phyloP scores from a whole-genome alignment of 495 filamentous ascomycete species.

The Penicillium bovifimosum region DNA sequence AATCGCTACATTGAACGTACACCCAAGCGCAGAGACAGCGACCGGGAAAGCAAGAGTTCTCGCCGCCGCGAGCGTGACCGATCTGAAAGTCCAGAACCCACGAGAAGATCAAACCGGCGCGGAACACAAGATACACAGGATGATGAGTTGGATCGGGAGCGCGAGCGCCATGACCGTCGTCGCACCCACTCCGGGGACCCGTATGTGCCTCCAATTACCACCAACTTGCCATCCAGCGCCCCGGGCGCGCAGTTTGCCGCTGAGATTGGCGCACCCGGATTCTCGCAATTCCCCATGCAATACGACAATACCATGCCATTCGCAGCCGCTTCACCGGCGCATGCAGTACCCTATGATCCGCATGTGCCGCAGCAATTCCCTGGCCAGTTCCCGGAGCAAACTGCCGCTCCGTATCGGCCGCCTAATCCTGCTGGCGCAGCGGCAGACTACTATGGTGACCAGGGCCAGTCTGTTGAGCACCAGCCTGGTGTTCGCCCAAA shows the following conservation, averaged over 20 bases:
- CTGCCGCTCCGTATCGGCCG: slow-evolving; percentile 46
- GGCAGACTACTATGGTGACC: slow-evolving; percentile 62
- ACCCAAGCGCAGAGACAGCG: slow-evolving; percentile 31
- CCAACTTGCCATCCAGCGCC: slow-evolving; percentile 19
- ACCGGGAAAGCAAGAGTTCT: slow-evolving; percentile 28
- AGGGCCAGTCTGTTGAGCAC: slow-evolving; percentile 54
- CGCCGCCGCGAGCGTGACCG: slow-evolving; percentile 31
- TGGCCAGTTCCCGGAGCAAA: slow-evolving; percentile 46
- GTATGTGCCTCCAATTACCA: slow-evolving; percentile 25
- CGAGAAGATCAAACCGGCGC: slow-evolving; percentile 25
- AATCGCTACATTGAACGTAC: slow-evolving; percentile 29
- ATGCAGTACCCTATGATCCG: slow-evolving; percentile 34
- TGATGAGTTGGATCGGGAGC: slow-evolving; percentile 26
- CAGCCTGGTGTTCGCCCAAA: slow-evolving; percentile 56
- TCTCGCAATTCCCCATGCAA: slow-evolving; percentile 44
- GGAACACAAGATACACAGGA: slow-evolving; percentile 17
- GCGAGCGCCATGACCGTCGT: slow-evolving; percentile 26
- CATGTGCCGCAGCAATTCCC: slow-evolving; percentile 56
- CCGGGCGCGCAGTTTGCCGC: slow-evolving; percentile 26
- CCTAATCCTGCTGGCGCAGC: slow-evolving; percentile 53
- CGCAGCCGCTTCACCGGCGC: slow-evolving; percentile 13
- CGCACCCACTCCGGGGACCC: slow-evolving; percentile 33
- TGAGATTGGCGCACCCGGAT: slow-evolving; percentile 37
- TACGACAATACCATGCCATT: slow-evolving; percentile 24
- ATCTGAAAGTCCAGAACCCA: slow-evolving; percentile 31